Evolutionary conservation across 1,284 basidiomycete genomes (phyloP), one percentile per base, ranked within the genome.

Genomic region (Moesziomyces antarcticus): DNA sequence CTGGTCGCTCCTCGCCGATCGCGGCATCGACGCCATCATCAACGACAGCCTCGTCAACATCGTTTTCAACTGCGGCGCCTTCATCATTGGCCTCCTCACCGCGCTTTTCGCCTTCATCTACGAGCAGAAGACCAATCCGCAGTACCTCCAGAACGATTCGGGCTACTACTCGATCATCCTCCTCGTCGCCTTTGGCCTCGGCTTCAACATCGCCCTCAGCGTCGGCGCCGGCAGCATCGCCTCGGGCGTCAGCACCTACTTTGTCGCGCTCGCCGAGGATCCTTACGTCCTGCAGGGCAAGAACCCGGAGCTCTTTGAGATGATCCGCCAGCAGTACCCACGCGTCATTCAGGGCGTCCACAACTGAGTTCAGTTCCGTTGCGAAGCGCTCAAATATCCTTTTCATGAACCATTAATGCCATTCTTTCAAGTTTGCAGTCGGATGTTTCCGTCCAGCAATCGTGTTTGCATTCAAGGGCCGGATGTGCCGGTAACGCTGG

Each of bases 91-190:
- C 13, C 85, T 93, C 64, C 84, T 92, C 16, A 92, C 88, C 60
- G 91, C 90, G 1, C 85, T 94, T 18, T 93, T 94, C 77, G 89
- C 88, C 0, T 96, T 91, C 84, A 85, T 94, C 21, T 96, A 94
- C 84, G 85, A 94, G 50, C 88, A 75, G 25, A 67, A 77, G 41
- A 73, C 70, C 40, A 69, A 75, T 44, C 82, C 82, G 22, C 50
- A 55, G 47, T 82, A 83, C 50, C 60, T 84, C 3, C 73, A 77
- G 56, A 52, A 66, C 53, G 66, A 75, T 45, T 55, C 57, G 11
- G 68, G 54, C 30, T 74, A 78, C 69, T 76, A 65, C 54, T 59
- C 68, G 22, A 64, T 78, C 58, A 53, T 81, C 35, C 47, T 83
- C n/a, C 52, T 75, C n/a, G 65, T 75, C 51, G 70, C 79, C 2